Evolutionary conservation across 345 rosid species (phyloP), one percentile per base, ranked within the genome.

Genomic region (Brassica nigra): DNA sequence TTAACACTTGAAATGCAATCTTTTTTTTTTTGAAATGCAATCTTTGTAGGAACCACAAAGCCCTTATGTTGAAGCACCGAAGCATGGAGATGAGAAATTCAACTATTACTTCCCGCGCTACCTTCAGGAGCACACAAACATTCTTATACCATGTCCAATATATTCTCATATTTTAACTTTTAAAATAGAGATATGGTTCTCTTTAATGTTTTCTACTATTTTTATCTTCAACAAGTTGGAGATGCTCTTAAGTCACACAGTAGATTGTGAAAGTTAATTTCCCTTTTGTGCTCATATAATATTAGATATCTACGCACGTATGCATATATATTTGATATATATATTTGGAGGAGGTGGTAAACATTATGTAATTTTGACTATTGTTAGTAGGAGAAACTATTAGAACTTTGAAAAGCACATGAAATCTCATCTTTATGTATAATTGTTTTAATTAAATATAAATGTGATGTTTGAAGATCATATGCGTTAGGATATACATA

Each of bases 51-150:
- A 81, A 68, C 78, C 81, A 9, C 77, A 86, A 83, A 90, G 90
- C 73, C 97, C 97, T 2, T 94, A 94, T 79, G 92, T 94, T 85
- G 95, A 92, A 83, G 82, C 92, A 71, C 96, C 92, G 3, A 81
- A 82, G 20, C 42, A 89, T 62, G 83, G 79, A 69, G 89, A 89
- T 9, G 71, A 76, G 52, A 81, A 78, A 57, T 77, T 84, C 67
- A 79, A 74, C 77, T 11, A 33, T 16, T 73, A 73, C 83, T 89
- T 94, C 97, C 97, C 39, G 86, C 88, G 1, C 87, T 93, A 2
- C 97, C 97, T 39, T 92, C 93, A 0, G 97, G 95, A 76, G 97
- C 93, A 9, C 86, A 83, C 27, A 23, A 23, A 23, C 27, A 23
- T 23, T 23, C 27, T 23, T 23, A 23, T 23, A 23, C 27, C 27